phyloP scores from a whole-genome alignment of 768 basidiomycete genomes.

The Hemileccinum rubropunctum region DNA sequence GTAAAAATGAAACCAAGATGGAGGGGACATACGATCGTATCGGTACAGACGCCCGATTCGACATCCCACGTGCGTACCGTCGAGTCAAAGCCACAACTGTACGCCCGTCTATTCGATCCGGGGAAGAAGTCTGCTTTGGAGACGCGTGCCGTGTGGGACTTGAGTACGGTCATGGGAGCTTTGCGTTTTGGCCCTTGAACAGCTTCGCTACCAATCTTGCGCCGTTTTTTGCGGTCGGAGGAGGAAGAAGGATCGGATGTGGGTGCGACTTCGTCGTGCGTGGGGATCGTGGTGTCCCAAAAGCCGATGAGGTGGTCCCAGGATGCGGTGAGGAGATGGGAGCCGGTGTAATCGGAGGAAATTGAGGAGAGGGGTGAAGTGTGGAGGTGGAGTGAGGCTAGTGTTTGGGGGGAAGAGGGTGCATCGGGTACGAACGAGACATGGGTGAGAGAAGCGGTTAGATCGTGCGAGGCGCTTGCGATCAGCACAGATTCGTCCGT shows the following conservation, averaged over 20 bases:
- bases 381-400: slow-evolving; percentile 82
- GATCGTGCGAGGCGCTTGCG: slow-evolving; percentile 77
- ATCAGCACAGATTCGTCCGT: slow-evolving; percentile 39
- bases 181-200: slow-evolving; percentile 46
- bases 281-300: slow-evolving; percentile 68
- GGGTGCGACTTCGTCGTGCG: slow-evolving; percentile 55
- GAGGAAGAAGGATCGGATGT: slow-evolving; percentile 1
- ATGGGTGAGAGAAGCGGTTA: slow-evolving; percentile 58
- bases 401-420: slow-evolving; percentile 18
- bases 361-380: slow-evolving; percentile 78
- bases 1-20: background rate
- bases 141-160: slow-evolving; percentile 81
- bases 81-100: slow-evolving; percentile 87
- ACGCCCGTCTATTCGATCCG: slow-evolving; percentile 43
- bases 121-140: slow-evolving; percentile 64
- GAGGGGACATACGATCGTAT: slow-evolving; percentile 55
- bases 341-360: slow-evolving; percentile 49
- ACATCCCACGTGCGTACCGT: slow-evolving; percentile 88
- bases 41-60: slow-evolving; percentile 66
- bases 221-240: slow-evolving; percentile 53
- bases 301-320: slow-evolving; percentile 88
- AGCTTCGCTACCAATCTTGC: slow-evolving; percentile 44
- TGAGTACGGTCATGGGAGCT: slow-evolving; percentile 69
- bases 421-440: slow-evolving; percentile 10
- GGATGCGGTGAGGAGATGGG: slow-evolving; percentile 73